phyloP scores from a whole-genome alignment of 768 basidiomycete genomes.

The Tricholoma saponaceum region DNA sequence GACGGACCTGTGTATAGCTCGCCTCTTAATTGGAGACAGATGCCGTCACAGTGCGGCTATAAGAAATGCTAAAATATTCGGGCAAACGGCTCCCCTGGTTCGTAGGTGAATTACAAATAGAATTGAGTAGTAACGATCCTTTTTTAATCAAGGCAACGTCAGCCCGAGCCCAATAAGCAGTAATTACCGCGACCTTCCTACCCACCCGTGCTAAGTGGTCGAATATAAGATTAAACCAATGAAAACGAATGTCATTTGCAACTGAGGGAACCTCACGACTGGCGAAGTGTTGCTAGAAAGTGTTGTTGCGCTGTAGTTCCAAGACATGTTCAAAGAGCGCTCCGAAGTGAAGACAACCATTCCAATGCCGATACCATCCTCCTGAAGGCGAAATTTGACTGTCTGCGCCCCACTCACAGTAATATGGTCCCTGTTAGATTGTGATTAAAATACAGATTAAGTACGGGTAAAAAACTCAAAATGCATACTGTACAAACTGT shows the following conservation, averaged over 20 bases:
- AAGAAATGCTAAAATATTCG: no score
- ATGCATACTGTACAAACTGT: background rate
- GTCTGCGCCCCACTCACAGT: background rate
- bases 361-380: background rate
- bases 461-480: background rate
- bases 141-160: no score
- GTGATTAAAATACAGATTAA: background rate
- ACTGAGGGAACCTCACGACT: background rate
- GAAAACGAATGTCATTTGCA: background rate
- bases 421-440: background rate
- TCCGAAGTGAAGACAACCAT: background rate
- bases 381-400: background rate
- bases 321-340: background rate
- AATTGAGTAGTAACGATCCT: no score
- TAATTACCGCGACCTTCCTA: background rate
- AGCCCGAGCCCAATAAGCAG: no score
- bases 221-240: background rate
- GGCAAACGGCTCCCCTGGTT: no score
- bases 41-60: no score
- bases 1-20: no score
- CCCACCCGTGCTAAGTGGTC: background rate
- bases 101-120: no score
- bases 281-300: background rate
- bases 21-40: no score
- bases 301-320: background rate